Conservation (phyloP, 192 early-diverging fungal species). For the Phycomyces nitens region DNA sequence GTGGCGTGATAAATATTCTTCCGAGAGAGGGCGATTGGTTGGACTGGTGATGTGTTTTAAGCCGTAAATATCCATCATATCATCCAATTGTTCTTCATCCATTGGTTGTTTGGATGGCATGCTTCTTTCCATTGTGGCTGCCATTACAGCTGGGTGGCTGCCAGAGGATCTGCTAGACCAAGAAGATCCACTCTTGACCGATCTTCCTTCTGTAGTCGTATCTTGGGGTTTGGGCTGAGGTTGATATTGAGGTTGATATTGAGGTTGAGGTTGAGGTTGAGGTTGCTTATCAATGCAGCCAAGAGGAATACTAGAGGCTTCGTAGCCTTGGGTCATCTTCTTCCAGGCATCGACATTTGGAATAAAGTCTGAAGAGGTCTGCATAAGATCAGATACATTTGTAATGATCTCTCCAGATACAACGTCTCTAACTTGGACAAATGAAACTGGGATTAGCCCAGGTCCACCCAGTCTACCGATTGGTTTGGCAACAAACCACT, state of each 20-base stretch:
- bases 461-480: constrained; percentile 58
- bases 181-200: not conserved
- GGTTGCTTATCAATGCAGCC: constrained; percentile 11
- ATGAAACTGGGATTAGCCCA: constrained; percentile 72
- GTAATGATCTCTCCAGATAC: constrained; percentile 59
- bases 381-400: constrained; percentile 62
- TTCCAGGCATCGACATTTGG: constrained; percentile 66
- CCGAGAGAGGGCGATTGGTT: not conserved
- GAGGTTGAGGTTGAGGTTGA: constrained; percentile 2
- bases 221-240: not conserved
- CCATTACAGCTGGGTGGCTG: not conserved
- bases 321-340: constrained; percentile 58
- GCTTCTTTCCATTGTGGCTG: not conserved
- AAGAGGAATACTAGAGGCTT: constrained; percentile 41
- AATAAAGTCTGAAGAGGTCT: constrained; percentile 55
- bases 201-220: not conserved
- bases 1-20: not conserved
- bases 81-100: constrained; percentile 3
- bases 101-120: not conserved
- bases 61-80: constrained; percentile 18
- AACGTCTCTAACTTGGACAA: constrained; percentile 71
- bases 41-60: constrained; percentile 15
- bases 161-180: not conserved
- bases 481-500: constrained; percentile 79
- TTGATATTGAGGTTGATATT: constrained; percentile 10